These are phyloP conservation scores for Polytrichum commune DNA, from an alignment of 225 moss, liverwort and hornwort genomes.

Conservation along the genomic window DNA sequence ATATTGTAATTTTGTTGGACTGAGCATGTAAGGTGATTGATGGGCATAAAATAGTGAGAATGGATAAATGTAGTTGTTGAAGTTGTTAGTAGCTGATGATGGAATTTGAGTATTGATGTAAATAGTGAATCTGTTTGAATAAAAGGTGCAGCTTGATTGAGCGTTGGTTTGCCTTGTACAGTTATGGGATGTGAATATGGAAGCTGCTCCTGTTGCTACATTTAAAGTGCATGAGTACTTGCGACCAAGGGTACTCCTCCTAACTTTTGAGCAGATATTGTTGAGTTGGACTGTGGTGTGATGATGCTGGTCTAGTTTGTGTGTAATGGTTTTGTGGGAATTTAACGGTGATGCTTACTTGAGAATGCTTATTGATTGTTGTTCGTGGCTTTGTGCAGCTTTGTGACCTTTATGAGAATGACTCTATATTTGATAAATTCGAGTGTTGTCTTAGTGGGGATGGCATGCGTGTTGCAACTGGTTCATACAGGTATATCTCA, in stretches of 20 bases:
- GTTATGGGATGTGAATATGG: slow-evolving; percentile 99
- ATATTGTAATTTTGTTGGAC: too few species aligned
- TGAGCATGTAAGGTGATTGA: too few species aligned
- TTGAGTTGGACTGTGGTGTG: neutral
- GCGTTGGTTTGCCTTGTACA: slow-evolving; percentile 23
- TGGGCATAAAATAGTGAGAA: too few species aligned
- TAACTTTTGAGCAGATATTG: neutral
- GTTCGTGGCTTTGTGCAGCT: slow-evolving; percentile 42
- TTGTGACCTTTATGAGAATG: slow-evolving; percentile 98
- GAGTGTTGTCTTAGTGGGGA: slow-evolving; percentile 99
- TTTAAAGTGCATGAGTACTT: slow-evolving; percentile 96
- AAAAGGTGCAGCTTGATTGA: too few species aligned
- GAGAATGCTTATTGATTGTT: too few species aligned
- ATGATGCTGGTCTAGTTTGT: neutral
- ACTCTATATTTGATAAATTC: slow-evolving; percentile 98
- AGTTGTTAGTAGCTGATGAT: too few species aligned
- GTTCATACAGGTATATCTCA: slow-evolving; percentile 82
- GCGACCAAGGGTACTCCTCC: slow-evolving; percentile 75
- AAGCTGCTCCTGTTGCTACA: slow-evolving; percentile 90
- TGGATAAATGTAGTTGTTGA: too few species aligned
- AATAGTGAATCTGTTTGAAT: too few species aligned
- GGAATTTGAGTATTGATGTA: too few species aligned
- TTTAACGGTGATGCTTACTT: neutral
- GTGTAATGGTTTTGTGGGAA: neutral
- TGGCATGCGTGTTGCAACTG: slow-evolving; percentile 95